Base-by-base conservation (phyloP, 164 flowering plant genomes). In the Stephania japonica region DNA sequence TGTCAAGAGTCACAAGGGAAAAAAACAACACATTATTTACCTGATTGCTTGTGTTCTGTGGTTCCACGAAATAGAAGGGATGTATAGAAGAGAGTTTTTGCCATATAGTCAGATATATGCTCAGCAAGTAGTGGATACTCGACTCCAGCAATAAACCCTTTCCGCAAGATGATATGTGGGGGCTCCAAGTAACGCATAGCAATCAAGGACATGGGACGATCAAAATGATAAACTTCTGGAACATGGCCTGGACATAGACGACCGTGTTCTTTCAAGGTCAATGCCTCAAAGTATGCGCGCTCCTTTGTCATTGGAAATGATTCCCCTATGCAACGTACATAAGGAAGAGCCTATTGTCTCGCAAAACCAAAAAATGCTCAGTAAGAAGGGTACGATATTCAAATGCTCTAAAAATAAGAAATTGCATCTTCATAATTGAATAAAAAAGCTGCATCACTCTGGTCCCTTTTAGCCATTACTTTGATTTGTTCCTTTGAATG, bases 221-320 rank as follows among this genome's bases (percentile, higher is more conserved):
- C 99, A 81, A 89, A 90, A 79, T 95, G 97, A 80, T 93, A 95
- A 38, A 95, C 93, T 83, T 87, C 94, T 6, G 99, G 99, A 74
- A 90, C 99, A 88, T 89, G 96, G 64, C 85, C 86, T 38, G 93
- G 91, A 71, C 93, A 89, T 71, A 87, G 79, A 47, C 78, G 81
- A 18, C 91, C 88, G 69, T 93, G 93, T 81, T 89, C 86, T 79
- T 78, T 85, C 64, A 95, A 76, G 5, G 94, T 80, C 70, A 72
- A 2, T n/a, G 92, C 85, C 83, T 93, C 98, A 78, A 90, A 95
- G 78, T 95, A 95, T n/a, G 99, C 91, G n/a, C 99, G 84, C 59
- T 95, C 99, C 76, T 90, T 93, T 6, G 98, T 80, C 97, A 95
- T 87, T 9, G 96, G 94, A 98, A 97, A 95, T 75, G 98, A 89